Base-by-base conservation (phyloP, 2,329 filamentous ascomycete species). In the Ramichloridium luteum region DNA sequence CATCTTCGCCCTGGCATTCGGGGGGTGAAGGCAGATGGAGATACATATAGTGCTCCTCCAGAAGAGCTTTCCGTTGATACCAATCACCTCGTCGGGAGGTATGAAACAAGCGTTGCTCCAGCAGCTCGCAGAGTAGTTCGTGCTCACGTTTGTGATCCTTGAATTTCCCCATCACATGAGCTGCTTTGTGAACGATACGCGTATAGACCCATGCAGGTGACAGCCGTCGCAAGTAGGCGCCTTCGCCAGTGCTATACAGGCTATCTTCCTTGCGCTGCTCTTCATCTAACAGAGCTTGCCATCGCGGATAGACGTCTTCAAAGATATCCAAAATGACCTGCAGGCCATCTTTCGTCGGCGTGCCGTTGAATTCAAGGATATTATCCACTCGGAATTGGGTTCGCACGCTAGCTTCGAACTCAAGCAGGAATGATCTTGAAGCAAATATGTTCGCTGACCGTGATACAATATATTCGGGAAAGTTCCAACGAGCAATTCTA, bases 1-100 rank as follows among this genome's bases (percentile, higher is more conserved):
- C 58, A 26, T 80, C 74, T 11, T 65, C 58, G 23, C 52, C 61
- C 25, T 64, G 61, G 16, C 58, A 62, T 3, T 61, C 58, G 12
- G 40, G 23, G 12, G 51, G 51, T 2, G 55, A 55, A 0, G 68
- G 61, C 16, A 63, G 66, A 4, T 80, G 51, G 4, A 68, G 63
- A 49, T 75, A 69, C 81, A 96, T 86, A 55, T 98, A 96, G 51
- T 92, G 85, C 54, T 98, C 90, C 60, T 98, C 90, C 2, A 98
- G 58, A 1, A 98, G 62, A 1, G 88, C 90, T 57, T 92, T 93
- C 13, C 90, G 80, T 51, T 94, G 86, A 53, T 96, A 96, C 90
- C 90, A 98, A 1, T 77, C 74, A 0, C 90, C 90, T 25, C 90
- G 73, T 16, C 86, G 72, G 2, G 85, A 74, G 26, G 80, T 68